Evolutionary conservation across 208 protist genomes (phyloP).

Genomic region (Trypanosoma rangeli): DNA sequence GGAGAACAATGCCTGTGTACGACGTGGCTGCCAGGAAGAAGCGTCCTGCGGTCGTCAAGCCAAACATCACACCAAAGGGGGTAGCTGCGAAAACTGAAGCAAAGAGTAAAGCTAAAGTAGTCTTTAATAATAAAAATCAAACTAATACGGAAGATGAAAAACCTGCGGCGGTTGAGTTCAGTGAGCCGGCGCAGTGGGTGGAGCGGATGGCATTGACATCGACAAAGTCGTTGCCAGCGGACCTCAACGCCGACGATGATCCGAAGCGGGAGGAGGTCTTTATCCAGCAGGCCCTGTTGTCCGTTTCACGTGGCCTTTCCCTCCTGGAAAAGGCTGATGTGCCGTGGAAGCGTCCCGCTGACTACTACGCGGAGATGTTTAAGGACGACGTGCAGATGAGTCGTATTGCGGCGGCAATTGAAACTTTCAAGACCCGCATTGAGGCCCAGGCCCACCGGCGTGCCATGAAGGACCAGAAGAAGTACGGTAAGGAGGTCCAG

Average conservation of each 20-base stretch:
- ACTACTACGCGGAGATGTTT: conserved; percentile 97
- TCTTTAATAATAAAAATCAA: not conserved
- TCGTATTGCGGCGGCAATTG: conserved; percentile 87
- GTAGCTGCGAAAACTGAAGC: conserved; percentile 7
- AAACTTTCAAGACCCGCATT: conserved; percentile 77
- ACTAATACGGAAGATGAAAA: conserved; percentile 6
- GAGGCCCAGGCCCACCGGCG: conserved; percentile 82
- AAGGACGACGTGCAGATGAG: conserved; percentile 96
- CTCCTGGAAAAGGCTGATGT: conserved; percentile 81
- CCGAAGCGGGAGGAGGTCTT: conserved; percentile 93
- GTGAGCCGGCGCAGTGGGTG: conserved; percentile 87
- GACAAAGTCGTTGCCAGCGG: conserved; percentile 69
- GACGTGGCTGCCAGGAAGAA: conserved; percentile 60
- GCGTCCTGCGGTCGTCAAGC: conserved; percentile 16
- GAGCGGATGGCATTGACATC: conserved; percentile 91
- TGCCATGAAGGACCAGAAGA: conserved; percentile 94
- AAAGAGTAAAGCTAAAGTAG: conserved; percentile 2
- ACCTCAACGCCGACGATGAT: conserved; percentile 89
- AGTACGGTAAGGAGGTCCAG: conserved; percentile 95
- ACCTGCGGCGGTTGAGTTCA: conserved; percentile 66
- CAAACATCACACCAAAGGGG: not conserved
- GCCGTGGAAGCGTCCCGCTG: conserved; percentile 84
- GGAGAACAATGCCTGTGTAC: conserved; percentile 61
- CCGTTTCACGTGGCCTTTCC: conserved; percentile 68
- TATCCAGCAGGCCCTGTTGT: conserved; percentile 89